Conservation (phyloP, 345 rosid species). For the Excoecaria cochinchinensis region DNA sequence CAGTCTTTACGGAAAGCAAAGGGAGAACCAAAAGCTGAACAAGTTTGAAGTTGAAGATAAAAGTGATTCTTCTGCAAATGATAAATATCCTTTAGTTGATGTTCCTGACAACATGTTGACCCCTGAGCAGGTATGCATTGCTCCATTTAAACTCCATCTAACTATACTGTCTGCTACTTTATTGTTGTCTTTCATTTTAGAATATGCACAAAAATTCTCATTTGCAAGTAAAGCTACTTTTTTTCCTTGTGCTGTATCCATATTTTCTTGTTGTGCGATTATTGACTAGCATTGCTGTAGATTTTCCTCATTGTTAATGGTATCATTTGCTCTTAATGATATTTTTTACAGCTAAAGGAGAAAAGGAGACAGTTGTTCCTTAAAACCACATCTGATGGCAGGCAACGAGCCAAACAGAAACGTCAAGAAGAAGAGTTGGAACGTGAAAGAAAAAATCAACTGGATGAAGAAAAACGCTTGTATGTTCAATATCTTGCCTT, state of each 20-base stretch:
- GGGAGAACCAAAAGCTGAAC: constrained; percentile 79
- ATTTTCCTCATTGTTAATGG: not conserved
- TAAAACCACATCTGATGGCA: constrained; percentile 81
- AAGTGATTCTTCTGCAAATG: constrained; percentile 47
- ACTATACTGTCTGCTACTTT: not conserved
- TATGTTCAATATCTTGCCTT: constrained; percentile 37
- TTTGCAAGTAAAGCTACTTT: not conserved
- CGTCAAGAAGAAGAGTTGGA: constrained; percentile 76
- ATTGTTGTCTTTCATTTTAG: not conserved
- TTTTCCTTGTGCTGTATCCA: not conserved
- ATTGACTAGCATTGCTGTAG: not conserved
- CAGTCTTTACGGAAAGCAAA: constrained; percentile 77
- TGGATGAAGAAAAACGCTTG: constrained; percentile 85
- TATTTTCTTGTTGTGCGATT: not conserved
- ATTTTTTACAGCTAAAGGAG: constrained; percentile 66
- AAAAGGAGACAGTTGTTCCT: constrained; percentile 81
- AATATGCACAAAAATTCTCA: not conserved
- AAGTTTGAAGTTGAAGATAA: constrained; percentile 71
- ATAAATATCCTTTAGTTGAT: constrained; percentile 70
- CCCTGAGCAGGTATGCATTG: constrained; percentile 69
- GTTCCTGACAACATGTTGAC: constrained; percentile 78
- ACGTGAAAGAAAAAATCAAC: constrained; percentile 71
- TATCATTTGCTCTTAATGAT: not conserved
- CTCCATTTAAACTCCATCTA: not conserved
- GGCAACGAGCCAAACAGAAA: constrained; percentile 88